A percentile compares a stretch with the other conserved stretches of the same genome.
Conservation (phyloP, 108 stramenopile genomes). For the Cyclostephanos invisitatus region DNA sequence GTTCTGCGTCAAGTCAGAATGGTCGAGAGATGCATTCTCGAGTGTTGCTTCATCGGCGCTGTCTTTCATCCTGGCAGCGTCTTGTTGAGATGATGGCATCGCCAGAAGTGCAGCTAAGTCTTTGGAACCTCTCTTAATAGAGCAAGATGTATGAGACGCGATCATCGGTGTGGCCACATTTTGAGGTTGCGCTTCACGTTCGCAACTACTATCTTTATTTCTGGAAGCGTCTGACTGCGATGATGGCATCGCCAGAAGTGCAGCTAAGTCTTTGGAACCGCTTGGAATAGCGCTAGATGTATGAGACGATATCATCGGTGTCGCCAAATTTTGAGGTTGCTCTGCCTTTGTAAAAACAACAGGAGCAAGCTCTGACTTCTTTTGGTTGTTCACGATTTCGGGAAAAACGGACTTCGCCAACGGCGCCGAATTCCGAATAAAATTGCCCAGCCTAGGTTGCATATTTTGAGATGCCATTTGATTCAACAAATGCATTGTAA, state of each 20-base stretch:
- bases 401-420: neutral
- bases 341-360: neutral
- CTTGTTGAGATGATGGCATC: neutral
- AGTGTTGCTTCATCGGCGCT: neutral
- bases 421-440: neutral
- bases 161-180: neutral
- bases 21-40: neutral
- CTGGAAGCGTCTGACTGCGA: neutral
- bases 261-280: slow-evolving; percentile 3
- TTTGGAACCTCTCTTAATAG: neutral
- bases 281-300: neutral
- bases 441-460: neutral
- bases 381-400: neutral
- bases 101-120: slow-evolving; percentile 1
- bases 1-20: neutral
- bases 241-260: neutral
- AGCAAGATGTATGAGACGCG: neutral
- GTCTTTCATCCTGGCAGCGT: neutral
- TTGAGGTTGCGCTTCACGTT: neutral
- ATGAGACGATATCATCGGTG: neutral
- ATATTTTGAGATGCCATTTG: neutral
- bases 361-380: neutral
- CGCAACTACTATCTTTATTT: neutral
- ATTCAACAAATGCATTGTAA: slow-evolving; percentile 2
- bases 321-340: neutral